Percentiles rank a stretch among this genome's conserved stretches.
Conservation (phyloP, 345 rosid genomes). For the Populus nigra region DNA sequence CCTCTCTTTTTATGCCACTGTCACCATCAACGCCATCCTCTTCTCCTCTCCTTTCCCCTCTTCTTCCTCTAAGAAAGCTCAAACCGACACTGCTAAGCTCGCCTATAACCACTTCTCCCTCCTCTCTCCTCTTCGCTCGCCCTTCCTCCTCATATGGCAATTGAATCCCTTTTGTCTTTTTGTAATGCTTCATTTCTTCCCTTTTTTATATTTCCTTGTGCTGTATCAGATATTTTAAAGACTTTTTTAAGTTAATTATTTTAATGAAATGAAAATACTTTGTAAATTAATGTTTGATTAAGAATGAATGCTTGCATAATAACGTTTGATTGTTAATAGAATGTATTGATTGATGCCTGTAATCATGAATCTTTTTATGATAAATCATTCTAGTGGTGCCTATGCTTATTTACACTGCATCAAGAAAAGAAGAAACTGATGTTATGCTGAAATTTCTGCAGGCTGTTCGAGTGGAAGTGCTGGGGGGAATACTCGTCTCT, state of each 20-base stretch:
- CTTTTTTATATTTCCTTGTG: too few relatives aligned
- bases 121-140: not conserved
- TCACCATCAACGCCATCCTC: constrained; percentile 24
- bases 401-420: not conserved
- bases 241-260: not conserved
- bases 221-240: not conserved
- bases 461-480: constrained; percentile 7
- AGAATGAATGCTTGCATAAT: too few relatives aligned
- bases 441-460: not conserved
- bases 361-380: too few relatives aligned
- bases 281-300: not conserved
- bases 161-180: not conserved
- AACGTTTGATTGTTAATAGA: too few relatives aligned
- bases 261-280: not conserved
- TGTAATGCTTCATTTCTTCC: not conserved
- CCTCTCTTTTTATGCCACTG: constrained; percentile 38
- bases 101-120: constrained; percentile 30
- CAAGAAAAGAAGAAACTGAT: not conserved
- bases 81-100: constrained; percentile 41
- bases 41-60: constrained; percentile 19
- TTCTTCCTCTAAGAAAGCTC: constrained; percentile 38
- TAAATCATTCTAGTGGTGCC: too few relatives aligned
- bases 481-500: not conserved
- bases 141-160: not conserved
- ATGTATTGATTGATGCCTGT: too few relatives aligned